Evolutionary conservation across 2,329 filamentous ascomycete genomes (phyloP).

Genomic region (Botrytis elliptica): DNA sequence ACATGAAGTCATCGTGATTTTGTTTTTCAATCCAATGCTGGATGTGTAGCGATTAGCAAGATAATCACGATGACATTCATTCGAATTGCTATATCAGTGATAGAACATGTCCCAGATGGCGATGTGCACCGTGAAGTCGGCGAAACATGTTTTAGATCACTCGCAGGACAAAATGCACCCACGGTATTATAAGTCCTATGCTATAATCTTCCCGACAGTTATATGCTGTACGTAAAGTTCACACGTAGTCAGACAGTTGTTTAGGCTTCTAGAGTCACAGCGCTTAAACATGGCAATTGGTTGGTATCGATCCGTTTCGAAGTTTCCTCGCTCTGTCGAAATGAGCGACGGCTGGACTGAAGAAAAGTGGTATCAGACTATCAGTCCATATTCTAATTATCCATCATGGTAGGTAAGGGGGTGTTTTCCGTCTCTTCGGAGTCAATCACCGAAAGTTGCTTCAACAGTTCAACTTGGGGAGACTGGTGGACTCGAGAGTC

Average conservation of each 20-base stretch:
- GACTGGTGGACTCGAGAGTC: not conserved
- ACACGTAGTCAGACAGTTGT: not conserved
- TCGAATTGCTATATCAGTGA: not conserved
- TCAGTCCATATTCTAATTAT: not conserved
- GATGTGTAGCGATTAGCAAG: not conserved
- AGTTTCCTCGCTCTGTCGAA: not conserved
- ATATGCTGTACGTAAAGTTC: not conserved
- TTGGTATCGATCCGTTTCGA: not conserved
- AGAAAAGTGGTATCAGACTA: not conserved
- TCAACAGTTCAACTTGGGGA: not conserved
- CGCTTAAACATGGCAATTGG: not conserved
- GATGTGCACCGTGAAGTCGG: not conserved
- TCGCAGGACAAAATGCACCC: not conserved
- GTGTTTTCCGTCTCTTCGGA: not conserved
- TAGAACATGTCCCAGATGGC: not conserved
- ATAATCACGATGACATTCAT: not conserved
- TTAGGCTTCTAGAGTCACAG: not conserved
- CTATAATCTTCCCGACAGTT: not conserved
- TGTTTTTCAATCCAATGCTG: not conserved
- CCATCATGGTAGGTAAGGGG: not conserved
- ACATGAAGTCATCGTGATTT: conserved; percentile 3
- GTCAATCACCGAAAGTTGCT: not conserved
- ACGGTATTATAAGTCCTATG: not conserved
- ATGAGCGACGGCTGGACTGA: not conserved
- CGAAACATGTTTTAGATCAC: conserved; percentile 4